phyloP scores from a whole-genome alignment of 306 rosid genomes.

The Cucumis hystrix region DNA sequence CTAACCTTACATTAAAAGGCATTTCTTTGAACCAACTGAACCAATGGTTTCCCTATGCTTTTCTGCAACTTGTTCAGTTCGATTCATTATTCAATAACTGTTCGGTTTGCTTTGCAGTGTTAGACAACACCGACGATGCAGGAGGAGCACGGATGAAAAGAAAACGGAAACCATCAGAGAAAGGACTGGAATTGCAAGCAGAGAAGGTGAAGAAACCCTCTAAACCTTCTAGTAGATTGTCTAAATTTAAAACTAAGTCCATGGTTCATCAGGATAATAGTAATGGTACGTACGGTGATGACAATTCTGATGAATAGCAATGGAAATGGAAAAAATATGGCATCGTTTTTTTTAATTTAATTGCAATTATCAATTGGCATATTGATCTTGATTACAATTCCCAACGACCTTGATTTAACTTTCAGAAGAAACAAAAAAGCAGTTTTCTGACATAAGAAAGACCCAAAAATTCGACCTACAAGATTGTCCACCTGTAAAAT shows the following conservation, averaged over 20 bases:
- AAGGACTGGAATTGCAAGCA: constrained; percentile 75
- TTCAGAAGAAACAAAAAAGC: background rate
- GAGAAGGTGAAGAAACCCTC: constrained; percentile 54
- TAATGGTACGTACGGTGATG: constrained; percentile 34
- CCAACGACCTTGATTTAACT: background rate
- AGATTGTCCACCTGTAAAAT: background rate
- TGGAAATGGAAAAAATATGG: background rate
- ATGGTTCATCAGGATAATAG: constrained; percentile 31
- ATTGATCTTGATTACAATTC: background rate
- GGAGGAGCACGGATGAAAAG: constrained; percentile 49
- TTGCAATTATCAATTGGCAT: background rate
- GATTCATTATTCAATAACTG: background rate
- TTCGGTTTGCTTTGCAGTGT: constrained; percentile 1
- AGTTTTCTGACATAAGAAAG: background rate
- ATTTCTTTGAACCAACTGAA: background rate
- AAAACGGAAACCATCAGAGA: constrained; percentile 78
- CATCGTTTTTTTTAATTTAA: background rate
- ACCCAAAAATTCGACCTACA: background rate
- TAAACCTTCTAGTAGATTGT: constrained; percentile 34
- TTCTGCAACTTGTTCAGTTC: background rate
- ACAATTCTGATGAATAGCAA: constrained; percentile 34
- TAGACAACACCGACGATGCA: constrained; percentile 36
- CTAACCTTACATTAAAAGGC: background rate
- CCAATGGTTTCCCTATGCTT: background rate
- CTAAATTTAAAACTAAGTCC: constrained; percentile 32